Conservation (phyloP, 148 eudicot species). For the Cornus suecica region DNA sequence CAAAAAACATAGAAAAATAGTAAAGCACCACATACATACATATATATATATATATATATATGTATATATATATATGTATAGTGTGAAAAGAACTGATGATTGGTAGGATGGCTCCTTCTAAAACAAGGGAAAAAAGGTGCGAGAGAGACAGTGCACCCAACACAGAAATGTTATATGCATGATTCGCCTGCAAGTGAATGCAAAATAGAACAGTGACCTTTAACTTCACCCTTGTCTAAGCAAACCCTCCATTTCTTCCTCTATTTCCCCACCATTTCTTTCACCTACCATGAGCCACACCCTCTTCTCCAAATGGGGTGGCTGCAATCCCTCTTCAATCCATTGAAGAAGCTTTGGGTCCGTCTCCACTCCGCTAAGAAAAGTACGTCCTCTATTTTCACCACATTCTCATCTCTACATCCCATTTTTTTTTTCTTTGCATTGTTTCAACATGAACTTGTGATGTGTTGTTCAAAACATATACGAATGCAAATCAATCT, state of each 20-base stretch:
- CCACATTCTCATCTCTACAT: not conserved
- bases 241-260: slow-evolving; percentile 40
- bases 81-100: slow-evolving; percentile 27
- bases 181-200: slow-evolving; percentile 50
- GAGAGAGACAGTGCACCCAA: slow-evolving; percentile 69
- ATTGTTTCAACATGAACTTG: not conserved
- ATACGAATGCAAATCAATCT: not conserved
- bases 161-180: slow-evolving; percentile 32
- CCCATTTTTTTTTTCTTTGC: not conserved
- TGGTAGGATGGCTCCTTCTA: slow-evolving; percentile 52
- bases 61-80: not conserved
- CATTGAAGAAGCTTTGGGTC: slow-evolving; percentile 78
- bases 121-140: slow-evolving; percentile 44
- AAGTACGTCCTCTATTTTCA: slow-evolving; percentile 40
- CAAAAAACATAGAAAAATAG: slow-evolving; percentile 17
- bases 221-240: slow-evolving; percentile 78
- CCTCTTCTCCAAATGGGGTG: slow-evolving; percentile 73
- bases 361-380: slow-evolving; percentile 63
- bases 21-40: not conserved
- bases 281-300: slow-evolving; percentile 56
- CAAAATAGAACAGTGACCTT: slow-evolving; percentile 24
- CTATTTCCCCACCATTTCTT: slow-evolving; percentile 18
- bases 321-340: slow-evolving; percentile 88
- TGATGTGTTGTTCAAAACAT: not conserved
- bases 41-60: not conserved